Evolutionary conservation across 306 rosid species (phyloP).

Genomic region (Mimosa pudica): DNA sequence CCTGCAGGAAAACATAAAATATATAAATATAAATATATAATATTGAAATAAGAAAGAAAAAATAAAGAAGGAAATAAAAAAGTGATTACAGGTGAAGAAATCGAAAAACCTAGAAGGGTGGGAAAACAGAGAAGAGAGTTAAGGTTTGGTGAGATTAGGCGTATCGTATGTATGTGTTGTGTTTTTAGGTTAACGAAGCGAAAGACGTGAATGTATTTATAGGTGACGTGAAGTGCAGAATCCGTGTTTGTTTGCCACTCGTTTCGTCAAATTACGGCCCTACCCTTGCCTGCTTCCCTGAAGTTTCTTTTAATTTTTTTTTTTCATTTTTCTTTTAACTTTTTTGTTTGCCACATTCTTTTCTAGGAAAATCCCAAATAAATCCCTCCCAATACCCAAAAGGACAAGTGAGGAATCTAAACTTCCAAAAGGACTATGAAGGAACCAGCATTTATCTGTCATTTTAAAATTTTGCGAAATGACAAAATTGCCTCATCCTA

Average conservation of each 20-base stretch:
- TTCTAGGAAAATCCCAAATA: too few relatives aligned
- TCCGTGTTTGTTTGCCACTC: constrained; percentile 16
- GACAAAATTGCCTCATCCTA: too few relatives aligned
- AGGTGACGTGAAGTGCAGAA: constrained; percentile 10
- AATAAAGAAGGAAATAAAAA: not conserved
- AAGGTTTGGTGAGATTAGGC: not conserved
- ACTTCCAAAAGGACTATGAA: too few relatives aligned
- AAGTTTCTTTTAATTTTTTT: constrained; percentile 31
- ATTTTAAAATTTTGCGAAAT: too few relatives aligned
- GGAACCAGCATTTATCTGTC: too few relatives aligned
- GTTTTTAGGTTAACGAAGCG: not conserved
- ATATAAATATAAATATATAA: not conserved
- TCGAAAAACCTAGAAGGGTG: constrained; percentile 11
- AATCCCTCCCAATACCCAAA: too few relatives aligned
- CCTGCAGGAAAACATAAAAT: constrained; percentile 7
- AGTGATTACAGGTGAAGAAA: constrained; percentile 24
- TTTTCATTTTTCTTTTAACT: too few relatives aligned
- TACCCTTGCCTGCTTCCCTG: constrained; percentile 37
- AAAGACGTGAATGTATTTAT: constrained; percentile 3
- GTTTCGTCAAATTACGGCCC: not conserved
- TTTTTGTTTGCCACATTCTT: too few relatives aligned
- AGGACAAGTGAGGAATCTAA: too few relatives aligned
- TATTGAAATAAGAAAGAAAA: not conserved
- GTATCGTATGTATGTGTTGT: not conserved
- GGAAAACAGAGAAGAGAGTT: not conserved